A percentile compares a stretch with the other conserved stretches of the same genome.
Evolutionary conservation across 371 early-diverging fungal genomes (phyloP).

Genomic region (Coemansia sp.): DNA sequence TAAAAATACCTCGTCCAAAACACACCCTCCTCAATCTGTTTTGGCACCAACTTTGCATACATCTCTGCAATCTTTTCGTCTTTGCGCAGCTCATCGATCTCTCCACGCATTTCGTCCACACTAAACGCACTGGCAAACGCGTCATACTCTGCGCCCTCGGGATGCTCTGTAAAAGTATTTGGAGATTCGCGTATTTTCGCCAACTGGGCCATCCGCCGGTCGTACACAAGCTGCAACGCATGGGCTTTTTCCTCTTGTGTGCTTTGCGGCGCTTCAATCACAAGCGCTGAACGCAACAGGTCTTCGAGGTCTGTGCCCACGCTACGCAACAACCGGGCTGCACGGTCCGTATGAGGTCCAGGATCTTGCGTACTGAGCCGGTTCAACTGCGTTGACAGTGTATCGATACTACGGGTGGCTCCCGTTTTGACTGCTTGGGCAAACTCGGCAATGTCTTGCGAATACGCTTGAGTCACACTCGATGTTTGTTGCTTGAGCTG

Average conservation of each 20-base stretch:
- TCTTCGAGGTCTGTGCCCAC: conserved; percentile 43
- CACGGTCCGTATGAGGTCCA: neutral
- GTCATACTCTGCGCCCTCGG: conserved; percentile 4
- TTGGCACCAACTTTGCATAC: conserved; percentile 28
- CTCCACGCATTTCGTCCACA: neutral
- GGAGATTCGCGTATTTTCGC: conserved; percentile 33
- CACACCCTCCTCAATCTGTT: conserved; percentile 16
- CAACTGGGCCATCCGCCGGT: conserved; percentile 45
- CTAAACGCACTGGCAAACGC: conserved; percentile 20
- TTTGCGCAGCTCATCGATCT: neutral
- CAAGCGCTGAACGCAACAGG: conserved; percentile 43
- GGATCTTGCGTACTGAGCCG: conserved; percentile 27
- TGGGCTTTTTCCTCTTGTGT: conserved; percentile 37
- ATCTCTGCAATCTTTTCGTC: conserved; percentile 12
- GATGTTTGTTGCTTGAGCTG: conserved; percentile 48
- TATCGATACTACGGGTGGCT: conserved; percentile 35
- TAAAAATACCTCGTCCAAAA: conserved; percentile 51
- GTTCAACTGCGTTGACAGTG: conserved; percentile 28
- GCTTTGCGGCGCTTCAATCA: conserved; percentile 45
- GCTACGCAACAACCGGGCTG: conserved; percentile 11
- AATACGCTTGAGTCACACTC: conserved; percentile 49
- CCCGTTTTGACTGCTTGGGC: conserved; percentile 47
- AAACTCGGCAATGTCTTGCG: conserved; percentile 48
- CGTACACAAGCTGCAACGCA: conserved; percentile 43
- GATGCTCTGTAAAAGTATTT: conserved; percentile 36